These are phyloP conservation scores for Pleurotus eryngii DNA, from an alignment of 768 basidiomycete genomes.

Conservation along the genomic window DNA sequence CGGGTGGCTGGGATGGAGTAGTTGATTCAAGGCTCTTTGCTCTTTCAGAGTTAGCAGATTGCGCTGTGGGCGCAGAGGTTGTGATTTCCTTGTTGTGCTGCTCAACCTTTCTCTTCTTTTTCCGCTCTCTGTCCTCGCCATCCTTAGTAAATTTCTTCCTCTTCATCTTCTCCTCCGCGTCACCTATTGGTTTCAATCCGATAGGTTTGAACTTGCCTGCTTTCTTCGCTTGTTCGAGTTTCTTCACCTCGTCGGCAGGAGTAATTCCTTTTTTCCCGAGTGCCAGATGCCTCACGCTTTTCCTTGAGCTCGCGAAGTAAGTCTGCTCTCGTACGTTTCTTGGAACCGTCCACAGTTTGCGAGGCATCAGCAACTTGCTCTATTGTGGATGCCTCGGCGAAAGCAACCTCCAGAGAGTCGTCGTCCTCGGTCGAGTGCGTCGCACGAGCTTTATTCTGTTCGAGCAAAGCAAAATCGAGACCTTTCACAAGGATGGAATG, in stretches of 20 bases:
- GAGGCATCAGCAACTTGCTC: conserved; percentile 7
- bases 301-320: conserved; percentile 71
- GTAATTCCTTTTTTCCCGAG: conserved; percentile 17
- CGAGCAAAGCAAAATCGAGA: conserved; percentile 82
- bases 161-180: conserved; percentile 28
- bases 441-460: conserved; percentile 74
- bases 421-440: conserved; percentile 65
- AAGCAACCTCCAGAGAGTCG: conserved; percentile 77
- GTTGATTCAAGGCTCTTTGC: conserved; percentile 15
- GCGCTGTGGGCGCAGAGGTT: conserved; percentile 9
- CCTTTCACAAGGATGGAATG: conserved; percentile 89
- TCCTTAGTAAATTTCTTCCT: conserved; percentile 48
- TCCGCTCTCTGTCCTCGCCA: conserved; percentile 40
- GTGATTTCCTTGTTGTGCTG: conserved; percentile 19
- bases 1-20: conserved; percentile 1
- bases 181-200: conserved; percentile 65
- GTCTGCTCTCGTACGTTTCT: conserved; percentile 78
- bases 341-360: conserved; percentile 22
- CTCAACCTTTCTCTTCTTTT: conserved; percentile 54
- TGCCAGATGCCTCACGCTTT: conserved; percentile 36
- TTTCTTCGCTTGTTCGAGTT: conserved; percentile 43
- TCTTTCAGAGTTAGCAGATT: conserved; percentile 16
- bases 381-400: conserved; percentile 40
- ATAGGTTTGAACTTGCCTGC: conserved; percentile 54
- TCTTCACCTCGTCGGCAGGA: conserved; percentile 27